Conservation (phyloP, 2,329 filamentous ascomycete genomes). For the Furcasterigmium furcatum region DNA sequence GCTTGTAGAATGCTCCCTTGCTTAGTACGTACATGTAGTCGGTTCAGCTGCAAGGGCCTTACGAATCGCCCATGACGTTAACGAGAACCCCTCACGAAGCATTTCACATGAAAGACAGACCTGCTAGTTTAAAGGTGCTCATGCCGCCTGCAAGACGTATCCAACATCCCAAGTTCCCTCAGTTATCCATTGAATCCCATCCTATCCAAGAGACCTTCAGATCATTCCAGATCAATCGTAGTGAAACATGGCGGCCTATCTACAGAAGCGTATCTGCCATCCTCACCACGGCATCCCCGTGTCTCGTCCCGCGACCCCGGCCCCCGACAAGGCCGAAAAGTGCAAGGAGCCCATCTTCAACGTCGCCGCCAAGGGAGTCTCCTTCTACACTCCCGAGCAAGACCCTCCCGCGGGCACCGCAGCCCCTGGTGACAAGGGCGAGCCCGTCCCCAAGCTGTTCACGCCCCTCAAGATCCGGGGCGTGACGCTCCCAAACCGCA, state of each 20-base stretch:
- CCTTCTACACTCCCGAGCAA: slow-evolving; percentile 47
- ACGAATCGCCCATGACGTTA: no score
- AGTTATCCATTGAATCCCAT: no score
- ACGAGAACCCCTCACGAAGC: no score
- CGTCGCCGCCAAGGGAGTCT: slow-evolving; percentile 26
- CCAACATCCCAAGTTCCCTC: no score
- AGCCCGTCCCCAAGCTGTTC: slow-evolving; percentile 48
- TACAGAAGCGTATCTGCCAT: slow-evolving; percentile 18
- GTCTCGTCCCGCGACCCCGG: slow-evolving; percentile 17
- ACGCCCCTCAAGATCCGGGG: slow-evolving; percentile 42
- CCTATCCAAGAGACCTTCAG: no score
- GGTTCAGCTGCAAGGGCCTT: no score
- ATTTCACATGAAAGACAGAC: no score
- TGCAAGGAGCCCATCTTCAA: slow-evolving; percentile 14
- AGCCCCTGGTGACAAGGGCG: slow-evolving; percentile 35
- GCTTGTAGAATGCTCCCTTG: no score
- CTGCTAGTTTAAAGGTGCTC: no score
- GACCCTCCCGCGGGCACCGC: slow-evolving; percentile 40
- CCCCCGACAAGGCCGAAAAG: slow-evolving; percentile 14
- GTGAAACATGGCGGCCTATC: slow-evolving; percentile 19
- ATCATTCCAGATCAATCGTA: no score
- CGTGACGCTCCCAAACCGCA: slow-evolving; percentile 40
- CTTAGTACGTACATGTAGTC: no score
- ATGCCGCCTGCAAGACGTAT: no score
- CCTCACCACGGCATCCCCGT: slow-evolving; percentile 22